Conservation (phyloP, 441 rosid genomes). For the Theobroma grandiflorum region DNA sequence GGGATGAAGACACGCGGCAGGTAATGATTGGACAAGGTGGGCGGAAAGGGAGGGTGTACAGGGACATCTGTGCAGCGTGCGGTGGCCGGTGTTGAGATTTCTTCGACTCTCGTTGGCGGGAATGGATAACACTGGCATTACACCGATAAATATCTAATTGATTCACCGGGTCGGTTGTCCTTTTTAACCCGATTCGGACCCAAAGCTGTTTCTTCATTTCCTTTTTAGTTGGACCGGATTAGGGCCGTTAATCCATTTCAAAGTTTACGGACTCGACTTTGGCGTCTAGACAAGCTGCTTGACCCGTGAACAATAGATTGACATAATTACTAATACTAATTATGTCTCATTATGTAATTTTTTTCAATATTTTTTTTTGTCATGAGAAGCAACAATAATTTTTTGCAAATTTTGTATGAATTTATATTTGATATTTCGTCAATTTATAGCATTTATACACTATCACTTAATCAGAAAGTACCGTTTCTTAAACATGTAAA, state of each 20-base stretch:
- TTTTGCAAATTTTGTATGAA: too few relatives aligned
- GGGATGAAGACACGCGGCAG: slow-evolving; percentile 51
- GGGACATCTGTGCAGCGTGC: slow-evolving; percentile 49
- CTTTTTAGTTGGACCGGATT: not conserved
- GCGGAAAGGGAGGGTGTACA: slow-evolving; percentile 50
- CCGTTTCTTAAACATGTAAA: too few relatives aligned
- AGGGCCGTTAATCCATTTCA: not conserved
- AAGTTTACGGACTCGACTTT: too few relatives aligned
- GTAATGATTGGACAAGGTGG: slow-evolving; percentile 46
- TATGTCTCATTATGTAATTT: too few relatives aligned
- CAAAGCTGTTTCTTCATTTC: not conserved
- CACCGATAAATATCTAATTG: slow-evolving; percentile 17
- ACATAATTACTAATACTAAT: too few relatives aligned
- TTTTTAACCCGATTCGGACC: not conserved
- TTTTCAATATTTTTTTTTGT: too few relatives aligned
- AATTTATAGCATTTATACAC: too few relatives aligned
- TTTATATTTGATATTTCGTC: too few relatives aligned
- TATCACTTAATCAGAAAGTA: too few relatives aligned
- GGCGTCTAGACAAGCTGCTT: too few relatives aligned
- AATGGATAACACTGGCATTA: slow-evolving; percentile 50
- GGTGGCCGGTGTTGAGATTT: slow-evolving; percentile 28
- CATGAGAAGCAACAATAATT: too few relatives aligned
- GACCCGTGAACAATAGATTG: too few relatives aligned
- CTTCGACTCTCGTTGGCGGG: slow-evolving; percentile 43
- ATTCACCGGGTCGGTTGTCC: not conserved